These are phyloP conservation scores for Rhizoclosmatium globosum DNA, from an alignment of 192 early-diverging fungal genomes.

Conservation along the genomic window DNA sequence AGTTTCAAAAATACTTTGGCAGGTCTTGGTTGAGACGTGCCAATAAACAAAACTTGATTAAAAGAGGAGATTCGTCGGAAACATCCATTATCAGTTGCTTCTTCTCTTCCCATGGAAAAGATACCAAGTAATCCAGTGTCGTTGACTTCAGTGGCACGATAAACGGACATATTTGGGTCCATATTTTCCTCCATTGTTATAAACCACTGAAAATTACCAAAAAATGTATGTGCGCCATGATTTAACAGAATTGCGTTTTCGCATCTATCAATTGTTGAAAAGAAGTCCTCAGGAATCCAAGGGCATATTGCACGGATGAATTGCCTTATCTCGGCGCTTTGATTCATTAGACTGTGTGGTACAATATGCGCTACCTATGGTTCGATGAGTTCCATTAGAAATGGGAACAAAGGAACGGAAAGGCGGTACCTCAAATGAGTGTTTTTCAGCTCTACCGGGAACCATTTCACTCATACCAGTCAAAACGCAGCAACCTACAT, in stretches of 20 bases:
- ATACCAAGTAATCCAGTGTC: not conserved
- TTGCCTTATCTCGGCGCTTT: not conserved
- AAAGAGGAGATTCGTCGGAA: not conserved
- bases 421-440: too few relatives aligned
- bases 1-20: not conserved
- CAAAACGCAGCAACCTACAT: not conserved
- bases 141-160: not conserved
- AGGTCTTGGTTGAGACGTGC: not conserved
- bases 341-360: not conserved
- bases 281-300: not conserved
- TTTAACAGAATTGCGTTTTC: conserved; percentile 7
- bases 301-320: not conserved
- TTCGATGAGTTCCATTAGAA: not conserved
- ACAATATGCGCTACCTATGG: not conserved
- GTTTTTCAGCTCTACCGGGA: too few relatives aligned
- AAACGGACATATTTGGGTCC: not conserved
- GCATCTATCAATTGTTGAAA: not conserved
- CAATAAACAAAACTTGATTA: conserved; percentile 2
- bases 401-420: too few relatives aligned
- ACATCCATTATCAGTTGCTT: not conserved
- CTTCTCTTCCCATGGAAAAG: too few relatives aligned
- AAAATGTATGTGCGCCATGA: not conserved
- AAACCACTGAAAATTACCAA: conserved; percentile 2
- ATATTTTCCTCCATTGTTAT: not conserved
- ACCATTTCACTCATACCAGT: not conserved